Conservation (phyloP, 2,329 filamentous ascomycete species). For the Chrysosporium queenslandicum region DNA sequence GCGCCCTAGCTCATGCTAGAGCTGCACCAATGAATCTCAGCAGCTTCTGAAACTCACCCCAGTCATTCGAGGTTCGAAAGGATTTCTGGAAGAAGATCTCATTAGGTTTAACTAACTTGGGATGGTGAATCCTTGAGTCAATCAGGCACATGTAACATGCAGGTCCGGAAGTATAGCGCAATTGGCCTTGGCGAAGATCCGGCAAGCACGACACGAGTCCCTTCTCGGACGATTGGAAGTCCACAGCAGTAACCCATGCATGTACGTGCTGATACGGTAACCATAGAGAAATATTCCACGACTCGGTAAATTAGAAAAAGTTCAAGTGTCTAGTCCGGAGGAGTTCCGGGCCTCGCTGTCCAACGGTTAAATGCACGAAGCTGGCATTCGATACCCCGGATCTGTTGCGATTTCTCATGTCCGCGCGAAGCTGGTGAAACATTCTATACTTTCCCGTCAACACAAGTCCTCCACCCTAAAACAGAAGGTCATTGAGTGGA, state of each 20-base stretch:
- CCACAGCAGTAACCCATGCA: too few species aligned
- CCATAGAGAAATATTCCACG: too few species aligned
- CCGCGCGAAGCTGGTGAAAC: background rate
- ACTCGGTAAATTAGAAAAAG: too few species aligned
- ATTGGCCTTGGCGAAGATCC: too few species aligned
- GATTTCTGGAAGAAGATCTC: slow-evolving; percentile 4
- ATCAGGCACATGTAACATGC: background rate
- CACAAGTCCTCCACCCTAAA: too few species aligned
- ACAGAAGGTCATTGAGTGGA: too few species aligned
- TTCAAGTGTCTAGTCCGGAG: background rate
- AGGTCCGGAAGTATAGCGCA: background rate
- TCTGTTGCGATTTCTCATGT: too few species aligned
- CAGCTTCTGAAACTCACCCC: slow-evolving; percentile 4
- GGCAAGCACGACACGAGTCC: too few species aligned
- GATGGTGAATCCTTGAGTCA: background rate
- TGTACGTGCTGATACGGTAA: too few species aligned
- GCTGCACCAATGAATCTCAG: background rate
- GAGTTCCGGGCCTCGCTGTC: background rate
- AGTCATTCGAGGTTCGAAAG: slow-evolving; percentile 2
- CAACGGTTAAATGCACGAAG: background rate
- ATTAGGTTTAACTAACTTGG: background rate
- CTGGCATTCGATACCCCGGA: background rate
- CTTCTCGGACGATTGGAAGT: too few species aligned
- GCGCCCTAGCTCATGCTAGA: too few species aligned
- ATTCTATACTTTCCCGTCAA: too few species aligned